Percentiles rank a stretch among this genome's conserved stretches.
Conservation (phyloP, 306 rosid genomes). For the Carpinus fangiana region DNA sequence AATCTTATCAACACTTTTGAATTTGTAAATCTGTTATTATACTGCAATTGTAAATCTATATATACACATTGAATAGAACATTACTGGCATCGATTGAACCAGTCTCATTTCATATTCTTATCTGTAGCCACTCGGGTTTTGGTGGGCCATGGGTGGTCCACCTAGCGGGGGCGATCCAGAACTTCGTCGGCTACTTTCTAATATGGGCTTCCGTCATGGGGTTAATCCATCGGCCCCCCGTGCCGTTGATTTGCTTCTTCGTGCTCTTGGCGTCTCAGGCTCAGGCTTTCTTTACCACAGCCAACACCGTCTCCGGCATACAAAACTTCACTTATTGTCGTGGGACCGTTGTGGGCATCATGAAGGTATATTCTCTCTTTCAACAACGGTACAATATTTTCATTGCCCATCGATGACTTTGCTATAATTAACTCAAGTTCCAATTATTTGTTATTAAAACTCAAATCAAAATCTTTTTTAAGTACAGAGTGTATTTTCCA, state of each 20-base stretch:
- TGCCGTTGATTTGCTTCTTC: slow-evolving; percentile 66
- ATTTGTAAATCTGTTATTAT: too few relatives aligned
- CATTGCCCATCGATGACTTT: too few relatives aligned
- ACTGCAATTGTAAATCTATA: too few relatives aligned
- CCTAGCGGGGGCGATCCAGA: slow-evolving; percentile 59
- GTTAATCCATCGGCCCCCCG: slow-evolving; percentile 55
- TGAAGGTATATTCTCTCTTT: slow-evolving; percentile 54
- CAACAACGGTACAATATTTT: too few relatives aligned
- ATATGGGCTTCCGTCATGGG: slow-evolving; percentile 80
- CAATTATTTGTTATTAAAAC: too few relatives aligned
- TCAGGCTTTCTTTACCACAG: slow-evolving; percentile 70
- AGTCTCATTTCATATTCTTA: too few relatives aligned
- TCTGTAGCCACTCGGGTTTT: not conserved
- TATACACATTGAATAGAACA: too few relatives aligned
- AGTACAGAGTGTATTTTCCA: too few relatives aligned
- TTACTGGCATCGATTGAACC: too few relatives aligned
- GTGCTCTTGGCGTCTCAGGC: slow-evolving; percentile 53
- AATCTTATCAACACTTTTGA: too few relatives aligned
- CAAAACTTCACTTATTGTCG: slow-evolving; percentile 59
- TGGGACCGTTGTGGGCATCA: slow-evolving; percentile 85
- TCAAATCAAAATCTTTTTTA: too few relatives aligned
- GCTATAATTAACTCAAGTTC: too few relatives aligned
- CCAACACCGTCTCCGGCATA: slow-evolving; percentile 69
- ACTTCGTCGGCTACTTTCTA: slow-evolving; percentile 61
- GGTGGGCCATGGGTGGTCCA: slow-evolving; percentile 76